A percentile compares a stretch with the other conserved stretches of the same genome.
Evolutionary conservation across 2,329 filamentous ascomycete species (phyloP).

Genomic region (Fonsecaea erecta): DNA sequence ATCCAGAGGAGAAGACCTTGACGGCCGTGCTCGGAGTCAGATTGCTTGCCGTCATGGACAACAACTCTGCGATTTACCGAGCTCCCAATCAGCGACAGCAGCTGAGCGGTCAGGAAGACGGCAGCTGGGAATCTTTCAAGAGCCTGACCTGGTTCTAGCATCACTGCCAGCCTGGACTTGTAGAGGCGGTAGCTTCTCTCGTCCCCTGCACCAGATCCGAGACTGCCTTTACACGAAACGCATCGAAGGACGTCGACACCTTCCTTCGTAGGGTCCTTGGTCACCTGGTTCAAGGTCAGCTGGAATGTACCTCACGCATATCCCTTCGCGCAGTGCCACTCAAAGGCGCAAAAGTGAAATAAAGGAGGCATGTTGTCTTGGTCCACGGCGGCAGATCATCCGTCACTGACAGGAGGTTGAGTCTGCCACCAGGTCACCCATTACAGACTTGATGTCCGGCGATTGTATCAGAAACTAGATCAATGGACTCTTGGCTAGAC

Average conservation of each 20-base stretch:
- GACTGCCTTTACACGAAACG: slow-evolving; percentile 43
- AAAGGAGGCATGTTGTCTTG: slow-evolving; percentile 17
- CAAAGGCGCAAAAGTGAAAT: slow-evolving; percentile 35
- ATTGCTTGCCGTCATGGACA: slow-evolving; percentile 46
- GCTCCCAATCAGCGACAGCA: slow-evolving; percentile 61
- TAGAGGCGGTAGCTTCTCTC: slow-evolving; percentile 44
- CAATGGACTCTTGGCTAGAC: slow-evolving; percentile 43
- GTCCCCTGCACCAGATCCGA: slow-evolving; percentile 40
- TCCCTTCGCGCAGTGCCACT: slow-evolving; percentile 42
- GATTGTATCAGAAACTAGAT: slow-evolving; percentile 63
- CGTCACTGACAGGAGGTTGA: slow-evolving; percentile 38
- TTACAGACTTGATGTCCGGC: slow-evolving; percentile 54
- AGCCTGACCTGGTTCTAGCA: slow-evolving; percentile 35
- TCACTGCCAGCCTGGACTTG: slow-evolving; percentile 53
- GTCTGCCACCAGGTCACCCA: slow-evolving; percentile 18
- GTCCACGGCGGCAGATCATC: slow-evolving; percentile 40
- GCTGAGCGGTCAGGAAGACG: slow-evolving; percentile 56
- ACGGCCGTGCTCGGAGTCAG: slow-evolving; percentile 4
- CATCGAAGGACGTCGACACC: slow-evolving; percentile 42
- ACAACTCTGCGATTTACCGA: slow-evolving; percentile 62
- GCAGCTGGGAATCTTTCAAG: slow-evolving; percentile 43
- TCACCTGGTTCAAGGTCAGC: slow-evolving; percentile 19
- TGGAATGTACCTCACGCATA: slow-evolving; percentile 45
- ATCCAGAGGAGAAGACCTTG: slow-evolving; percentile 54
- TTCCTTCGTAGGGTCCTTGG: slow-evolving; percentile 28